Percentiles rank a stretch among this genome's conserved stretches.
Evolutionary conservation across 257 asterid genomes (phyloP).

Genomic region (Verbascum thapsus): DNA sequence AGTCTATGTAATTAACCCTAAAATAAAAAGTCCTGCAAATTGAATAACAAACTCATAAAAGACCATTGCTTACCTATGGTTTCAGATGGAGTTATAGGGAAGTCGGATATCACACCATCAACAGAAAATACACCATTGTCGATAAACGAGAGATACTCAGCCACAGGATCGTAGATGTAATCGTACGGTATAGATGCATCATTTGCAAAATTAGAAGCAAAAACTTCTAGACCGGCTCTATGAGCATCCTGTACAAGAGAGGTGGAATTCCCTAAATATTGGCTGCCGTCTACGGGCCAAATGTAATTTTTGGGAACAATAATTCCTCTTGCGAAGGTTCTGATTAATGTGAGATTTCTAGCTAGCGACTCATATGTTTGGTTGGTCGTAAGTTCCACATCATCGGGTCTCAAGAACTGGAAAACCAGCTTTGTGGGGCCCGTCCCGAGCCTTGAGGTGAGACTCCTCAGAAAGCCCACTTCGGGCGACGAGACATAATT

Average conservation of each 20-base stretch:
- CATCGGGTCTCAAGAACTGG: conserved; percentile 53
- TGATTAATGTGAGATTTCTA: conserved; percentile 65
- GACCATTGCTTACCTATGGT: conserved; percentile 56
- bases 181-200: conserved; percentile 56
- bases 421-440: conserved; percentile 67
- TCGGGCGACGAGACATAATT: conserved; percentile 85
- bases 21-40: neutral
- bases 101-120: conserved; percentile 86
- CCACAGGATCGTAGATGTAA: conserved; percentile 76
- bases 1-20: no score
- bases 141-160: conserved; percentile 63
- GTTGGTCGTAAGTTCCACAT: conserved; percentile 72
- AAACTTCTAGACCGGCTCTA: conserved; percentile 69
- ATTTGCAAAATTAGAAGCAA: conserved; percentile 62
- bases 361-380: conserved; percentile 65
- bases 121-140: conserved; percentile 79
- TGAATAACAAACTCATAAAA: neutral
- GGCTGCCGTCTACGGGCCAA: conserved; percentile 49
- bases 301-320: conserved; percentile 80
- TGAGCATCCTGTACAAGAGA: conserved; percentile 77
- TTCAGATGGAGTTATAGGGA: conserved; percentile 71
- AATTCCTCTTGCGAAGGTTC: conserved; percentile 79
- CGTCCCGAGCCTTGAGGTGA: conserved; percentile 50
- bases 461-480: conserved; percentile 67
- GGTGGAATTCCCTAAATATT: conserved; percentile 49